These are phyloP conservation scores for Solanum corneliomulleri DNA, from an alignment of 257 asterid genomes.

Conservation along the genomic window DNA sequence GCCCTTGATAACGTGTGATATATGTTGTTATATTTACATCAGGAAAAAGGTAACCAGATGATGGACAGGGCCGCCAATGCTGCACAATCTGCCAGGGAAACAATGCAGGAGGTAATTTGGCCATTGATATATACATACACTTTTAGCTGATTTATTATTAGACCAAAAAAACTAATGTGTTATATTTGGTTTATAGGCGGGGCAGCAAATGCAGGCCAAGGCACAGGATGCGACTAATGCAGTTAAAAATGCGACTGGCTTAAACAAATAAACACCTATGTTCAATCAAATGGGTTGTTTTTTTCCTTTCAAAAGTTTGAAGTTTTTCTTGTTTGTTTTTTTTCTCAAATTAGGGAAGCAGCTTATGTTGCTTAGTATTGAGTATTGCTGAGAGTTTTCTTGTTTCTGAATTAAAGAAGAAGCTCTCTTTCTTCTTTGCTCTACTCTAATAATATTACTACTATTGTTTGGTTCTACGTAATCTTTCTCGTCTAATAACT, in stretches of 20 bases:
- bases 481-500: neutral
- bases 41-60: constrained; percentile 34
- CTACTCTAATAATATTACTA: neutral
- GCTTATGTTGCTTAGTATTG: neutral
- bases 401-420: neutral
- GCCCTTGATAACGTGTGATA: neutral
- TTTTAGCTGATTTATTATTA: neutral
- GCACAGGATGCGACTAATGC: constrained; percentile 28
- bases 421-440: neutral
- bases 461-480: neutral
- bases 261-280: neutral
- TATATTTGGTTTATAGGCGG: neutral
- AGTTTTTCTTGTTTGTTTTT: neutral
- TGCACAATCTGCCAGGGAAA: constrained; percentile 27
- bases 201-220: constrained; percentile 18
- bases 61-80: constrained; percentile 20
- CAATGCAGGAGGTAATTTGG: constrained; percentile 12
- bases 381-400: neutral
- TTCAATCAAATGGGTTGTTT: neutral
- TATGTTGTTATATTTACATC: neutral
- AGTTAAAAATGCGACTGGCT: constrained; percentile 23
- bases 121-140: neutral
- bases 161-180: neutral
- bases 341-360: neutral
- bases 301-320: neutral